A percentile compares a stretch with the other conserved stretches of the same genome.
Evolutionary conservation across 1,284 basidiomycete species (phyloP).

Genomic region (Boletellus sp.): DNA sequence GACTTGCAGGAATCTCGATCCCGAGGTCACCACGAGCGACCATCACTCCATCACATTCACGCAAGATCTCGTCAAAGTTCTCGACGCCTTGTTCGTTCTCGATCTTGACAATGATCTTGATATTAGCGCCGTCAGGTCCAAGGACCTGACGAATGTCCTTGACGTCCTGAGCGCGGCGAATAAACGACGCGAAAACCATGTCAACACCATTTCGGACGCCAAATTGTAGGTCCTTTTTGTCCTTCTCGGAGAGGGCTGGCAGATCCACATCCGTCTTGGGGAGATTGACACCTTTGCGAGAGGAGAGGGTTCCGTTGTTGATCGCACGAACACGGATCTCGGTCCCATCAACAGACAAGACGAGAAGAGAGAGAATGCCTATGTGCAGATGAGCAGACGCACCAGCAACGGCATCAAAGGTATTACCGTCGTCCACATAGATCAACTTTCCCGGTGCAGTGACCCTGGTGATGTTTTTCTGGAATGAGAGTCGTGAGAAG

Average conservation of each 20-base stretch:
- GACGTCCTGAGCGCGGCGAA: slow-evolving; percentile 90
- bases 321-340: slow-evolving; percentile 85
- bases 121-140: slow-evolving; percentile 86
- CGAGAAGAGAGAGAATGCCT: slow-evolving; percentile 92
- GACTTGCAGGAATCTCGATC: slow-evolving; percentile 96
- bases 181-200: slow-evolving; percentile 98
- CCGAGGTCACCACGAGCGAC: slow-evolving; percentile 97
- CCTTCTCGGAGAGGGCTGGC: slow-evolving; percentile 96
- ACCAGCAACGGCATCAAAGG: not conserved
- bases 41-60: slow-evolving; percentile 95
- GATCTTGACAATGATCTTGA: slow-evolving; percentile 99
- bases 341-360: slow-evolving; percentile 79
- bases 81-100: slow-evolving; percentile 97
- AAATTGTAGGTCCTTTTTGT: slow-evolving; percentile 92
- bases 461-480: slow-evolving; percentile 93
- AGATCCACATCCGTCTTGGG: slow-evolving; percentile 98
- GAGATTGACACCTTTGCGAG: slow-evolving; percentile 99
- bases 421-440: slow-evolving; percentile 91
- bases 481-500: slow-evolving; percentile 10
- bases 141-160: slow-evolving; percentile 87
- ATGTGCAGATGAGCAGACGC: slow-evolving; percentile 5
- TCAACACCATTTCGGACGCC: slow-evolving; percentile 98
- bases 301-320: slow-evolving; percentile 93
- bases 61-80: slow-evolving; percentile 97
- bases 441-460: slow-evolving; percentile 94